Conservation (phyloP, 805 yeast species). For the Lachancea dasiensis region DNA sequence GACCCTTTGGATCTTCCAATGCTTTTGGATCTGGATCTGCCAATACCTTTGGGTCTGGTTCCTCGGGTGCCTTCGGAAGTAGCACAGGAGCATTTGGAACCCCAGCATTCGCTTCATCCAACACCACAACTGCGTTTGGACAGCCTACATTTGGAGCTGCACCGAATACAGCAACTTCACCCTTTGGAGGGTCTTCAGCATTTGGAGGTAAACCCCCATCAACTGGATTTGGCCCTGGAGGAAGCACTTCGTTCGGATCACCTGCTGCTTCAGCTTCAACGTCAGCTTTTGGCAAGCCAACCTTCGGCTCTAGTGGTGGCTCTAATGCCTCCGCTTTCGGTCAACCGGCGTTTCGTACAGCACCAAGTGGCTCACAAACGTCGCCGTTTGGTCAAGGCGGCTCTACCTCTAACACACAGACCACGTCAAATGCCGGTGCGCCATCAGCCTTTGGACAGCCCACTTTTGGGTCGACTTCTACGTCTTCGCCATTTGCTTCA, state of each 20-base stretch:
- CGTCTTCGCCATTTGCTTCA: slow-evolving; percentile 9
- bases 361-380: too few species aligned
- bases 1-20: neutral
- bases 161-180: slow-evolving; percentile 14
- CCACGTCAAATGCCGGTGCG: too few species aligned
- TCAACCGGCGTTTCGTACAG: slow-evolving; percentile 5
- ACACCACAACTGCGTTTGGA: slow-evolving; percentile 3
- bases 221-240: too few species aligned
- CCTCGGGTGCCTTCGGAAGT: slow-evolving; percentile 5
- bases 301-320: too few species aligned
- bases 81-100: slow-evolving; percentile 19
- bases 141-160: slow-evolving; percentile 1
- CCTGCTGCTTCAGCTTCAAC: neutral
- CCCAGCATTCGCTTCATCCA: slow-evolving; percentile 22
- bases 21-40: too few species aligned
- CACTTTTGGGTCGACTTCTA: slow-evolving; percentile 7
- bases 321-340: slow-evolving; percentile 3
- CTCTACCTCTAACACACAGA: too few species aligned
- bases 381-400: too few species aligned
- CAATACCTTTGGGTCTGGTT: slow-evolving; percentile 13
- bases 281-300: neutral
- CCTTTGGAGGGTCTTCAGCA: slow-evolving; percentile 16
- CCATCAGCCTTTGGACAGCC: slow-evolving; percentile 23
- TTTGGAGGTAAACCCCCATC: neutral
- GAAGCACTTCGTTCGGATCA: too few species aligned